Base-by-base conservation (phyloP, 2,329 filamentous ascomycete genomes). In the Apiospora arundinis region DNA sequence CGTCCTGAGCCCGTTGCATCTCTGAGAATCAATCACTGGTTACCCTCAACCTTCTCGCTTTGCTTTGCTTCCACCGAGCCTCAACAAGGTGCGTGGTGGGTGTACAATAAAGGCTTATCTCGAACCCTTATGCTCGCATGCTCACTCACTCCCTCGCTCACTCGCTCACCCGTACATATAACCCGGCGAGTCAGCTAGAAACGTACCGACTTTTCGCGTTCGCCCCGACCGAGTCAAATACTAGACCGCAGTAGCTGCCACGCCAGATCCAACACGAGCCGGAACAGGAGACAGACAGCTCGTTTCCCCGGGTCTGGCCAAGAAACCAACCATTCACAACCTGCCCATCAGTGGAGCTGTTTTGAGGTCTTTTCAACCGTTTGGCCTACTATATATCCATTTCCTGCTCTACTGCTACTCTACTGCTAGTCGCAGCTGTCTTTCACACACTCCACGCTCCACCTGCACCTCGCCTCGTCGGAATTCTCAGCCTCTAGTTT, bases 401-500 rank as follows among this genome's bases (percentile, higher is more conserved):
- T n/a, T 21, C 21, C 56, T 40, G 32, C 56, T 40, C 21, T 48
- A 48, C 28, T 60, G 25, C 32, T 56, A 56, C n/a, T n/a, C n/a
- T 45, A 21, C 28, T 60, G 25, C 32, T 56, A 56, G n/a, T 32
- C 8, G 25, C 14, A 5, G 32, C 49, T 28, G 49, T 56, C 49
- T 40, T 40, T 21, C 21, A 18, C 52, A 45, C 42, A 14, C 42
- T 45, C 28, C 52, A 45, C 42, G 56, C 56, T 63, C 56, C 56
- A 63, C 32, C 8, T 63, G 56, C 56, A 63, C 56, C 56, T 63
- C 56, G 56, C 56, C 56, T 63, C 56, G 56, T 63, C 56, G 56
- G 56, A 63, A n/a, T 63, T 63, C 56, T 63, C 56, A 63, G 56
- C 56, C 56, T 63, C 56, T 63, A 63, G 56, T 63, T 40, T 63